Conservation (phyloP, 208 protist genomes). For the Borovskyia barvae region DNA sequence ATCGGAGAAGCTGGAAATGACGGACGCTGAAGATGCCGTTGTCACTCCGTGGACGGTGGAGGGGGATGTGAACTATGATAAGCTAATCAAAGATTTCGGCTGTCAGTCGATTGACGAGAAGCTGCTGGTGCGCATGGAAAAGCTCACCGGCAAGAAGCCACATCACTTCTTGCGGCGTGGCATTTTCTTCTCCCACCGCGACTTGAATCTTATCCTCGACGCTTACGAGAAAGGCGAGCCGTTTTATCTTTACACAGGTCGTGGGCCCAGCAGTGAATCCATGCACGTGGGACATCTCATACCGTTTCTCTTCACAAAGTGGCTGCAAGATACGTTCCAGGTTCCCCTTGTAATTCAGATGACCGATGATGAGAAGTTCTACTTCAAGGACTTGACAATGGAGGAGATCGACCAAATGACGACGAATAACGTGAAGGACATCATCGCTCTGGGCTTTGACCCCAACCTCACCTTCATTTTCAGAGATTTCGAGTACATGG, state of each 20-base stretch:
- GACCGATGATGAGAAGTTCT: slow-evolving; percentile 99
- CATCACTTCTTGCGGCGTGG: slow-evolving; percentile 91
- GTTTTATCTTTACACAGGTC: slow-evolving; percentile 99
- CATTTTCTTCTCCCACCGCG: slow-evolving; percentile 99
- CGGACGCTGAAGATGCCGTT: slow-evolving; percentile 31
- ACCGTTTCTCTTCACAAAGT: slow-evolving; percentile 99
- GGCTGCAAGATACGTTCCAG: slow-evolving; percentile 99
- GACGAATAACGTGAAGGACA: slow-evolving; percentile 98
- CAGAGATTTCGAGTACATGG: slow-evolving; percentile 97
- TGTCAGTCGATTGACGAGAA: slow-evolving; percentile 77
- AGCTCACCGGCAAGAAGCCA: slow-evolving; percentile 77
- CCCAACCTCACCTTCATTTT: slow-evolving; percentile 99
- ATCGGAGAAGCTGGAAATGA: background rate
- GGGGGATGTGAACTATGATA: slow-evolving; percentile 94
- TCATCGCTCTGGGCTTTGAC: slow-evolving; percentile 99
- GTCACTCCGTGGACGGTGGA: slow-evolving; percentile 93
- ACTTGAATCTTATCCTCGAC: slow-evolving; percentile 97
- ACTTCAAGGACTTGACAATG: slow-evolving; percentile 96
- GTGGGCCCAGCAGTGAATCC: slow-evolving; percentile 97
- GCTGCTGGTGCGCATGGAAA: slow-evolving; percentile 87
- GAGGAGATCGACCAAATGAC: slow-evolving; percentile 93
- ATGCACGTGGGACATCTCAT: slow-evolving; percentile 99
- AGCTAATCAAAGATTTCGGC: slow-evolving; percentile 92
- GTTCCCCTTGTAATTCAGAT: slow-evolving; percentile 99
- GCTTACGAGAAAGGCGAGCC: slow-evolving; percentile 94